These are phyloP conservation scores for Harringtonia lauricola DNA, from an alignment of 2,329 filamentous ascomycete genomes.

Conservation along the genomic window DNA sequence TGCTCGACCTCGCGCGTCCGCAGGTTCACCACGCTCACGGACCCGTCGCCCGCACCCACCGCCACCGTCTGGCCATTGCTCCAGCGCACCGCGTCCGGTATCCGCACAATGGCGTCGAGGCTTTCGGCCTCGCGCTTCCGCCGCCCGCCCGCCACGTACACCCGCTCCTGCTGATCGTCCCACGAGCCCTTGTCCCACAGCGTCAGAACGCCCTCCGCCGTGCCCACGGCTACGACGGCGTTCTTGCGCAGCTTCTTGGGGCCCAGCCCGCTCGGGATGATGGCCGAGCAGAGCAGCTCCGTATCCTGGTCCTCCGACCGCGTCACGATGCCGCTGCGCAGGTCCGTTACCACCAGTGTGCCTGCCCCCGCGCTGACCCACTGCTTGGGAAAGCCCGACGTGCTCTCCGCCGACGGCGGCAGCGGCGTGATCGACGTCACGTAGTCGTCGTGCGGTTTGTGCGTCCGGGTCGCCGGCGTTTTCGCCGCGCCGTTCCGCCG, in stretches of 20 bases:
- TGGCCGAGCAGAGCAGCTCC: conserved; percentile 71
- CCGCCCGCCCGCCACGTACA: conserved; percentile 57
- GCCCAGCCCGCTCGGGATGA: conserved; percentile 61
- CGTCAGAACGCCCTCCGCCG: conserved; percentile 69
- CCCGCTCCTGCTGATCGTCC: conserved; percentile 89
- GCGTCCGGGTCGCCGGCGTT: conserved; percentile 62
- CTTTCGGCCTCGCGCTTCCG: conserved; percentile 54
- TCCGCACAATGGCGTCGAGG: conserved; percentile 62
- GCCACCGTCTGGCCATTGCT: conserved; percentile 59
- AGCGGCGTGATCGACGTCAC: conserved; percentile 80
- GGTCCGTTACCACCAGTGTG: conserved; percentile 80
- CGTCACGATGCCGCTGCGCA: conserved; percentile 75
- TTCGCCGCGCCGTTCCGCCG: conserved; percentile 43
- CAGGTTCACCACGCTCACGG: conserved; percentile 65
- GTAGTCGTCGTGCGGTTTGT: conserved; percentile 85
- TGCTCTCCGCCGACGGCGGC: conserved; percentile 68
- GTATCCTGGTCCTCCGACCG: conserved; percentile 93
- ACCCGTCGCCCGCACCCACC: conserved; percentile 73
- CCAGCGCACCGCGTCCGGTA: conserved; percentile 59
- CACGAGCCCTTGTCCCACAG: conserved; percentile 91
- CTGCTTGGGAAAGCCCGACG: conserved; percentile 83
- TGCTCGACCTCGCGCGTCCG: conserved; percentile 60
- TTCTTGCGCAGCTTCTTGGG: conserved; percentile 55
- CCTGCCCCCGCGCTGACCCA: conserved; percentile 91
- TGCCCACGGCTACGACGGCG: conserved; percentile 67